Evolutionary conservation across 768 basidiomycete species (phyloP), one percentile per base, ranked within the genome.

Genomic region (Cantharellus anzutake): DNA sequence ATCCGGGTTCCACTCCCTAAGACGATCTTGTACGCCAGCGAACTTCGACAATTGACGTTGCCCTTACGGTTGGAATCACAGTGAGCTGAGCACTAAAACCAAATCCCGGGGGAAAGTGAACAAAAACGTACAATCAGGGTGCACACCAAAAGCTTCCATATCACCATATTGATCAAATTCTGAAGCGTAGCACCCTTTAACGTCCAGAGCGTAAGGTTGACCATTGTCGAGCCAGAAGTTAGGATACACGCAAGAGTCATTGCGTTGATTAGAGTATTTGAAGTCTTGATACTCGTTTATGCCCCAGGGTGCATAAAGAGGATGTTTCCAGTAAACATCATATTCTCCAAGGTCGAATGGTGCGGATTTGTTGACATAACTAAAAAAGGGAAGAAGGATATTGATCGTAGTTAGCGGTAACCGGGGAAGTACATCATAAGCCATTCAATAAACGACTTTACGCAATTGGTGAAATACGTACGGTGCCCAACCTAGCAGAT

Each of bases 81-180:
- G 5, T 67, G 67, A 62, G 7, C 16, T 2, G 38, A 57, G 20
- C 3, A 38, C n/a, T 5, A 14, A 5, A 11, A 34, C 29, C 16
- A 7, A 40, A 2, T 34, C n/a, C 7, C 41, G 56, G 50, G 42
- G 41, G 34, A 50, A 41, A 57, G 16, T 39, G 20, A 1, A 29
- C 20, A 29, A 1, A 63, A 51, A n/a, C 14, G 52, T 55, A 51
- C 82, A 91, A 72, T 89, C 84, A 51, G 86, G 87, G 71, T 89
- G 86, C 39, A 96, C 91, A 83, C 92, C 92, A 68, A 94, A 94
- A 63, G 92, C 92, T 70, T 96, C 92, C 80, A 90, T 89, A 72
- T 96, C 92, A 63, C 92, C 92, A 65, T 86, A 96, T 62, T 94
- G 91, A 71, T 96, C 92, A 65, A 94, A 93, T 63, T 92, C 89